Base-by-base conservation (phyloP, 75 land plant species). In the Sequoia sempervirens region DNA sequence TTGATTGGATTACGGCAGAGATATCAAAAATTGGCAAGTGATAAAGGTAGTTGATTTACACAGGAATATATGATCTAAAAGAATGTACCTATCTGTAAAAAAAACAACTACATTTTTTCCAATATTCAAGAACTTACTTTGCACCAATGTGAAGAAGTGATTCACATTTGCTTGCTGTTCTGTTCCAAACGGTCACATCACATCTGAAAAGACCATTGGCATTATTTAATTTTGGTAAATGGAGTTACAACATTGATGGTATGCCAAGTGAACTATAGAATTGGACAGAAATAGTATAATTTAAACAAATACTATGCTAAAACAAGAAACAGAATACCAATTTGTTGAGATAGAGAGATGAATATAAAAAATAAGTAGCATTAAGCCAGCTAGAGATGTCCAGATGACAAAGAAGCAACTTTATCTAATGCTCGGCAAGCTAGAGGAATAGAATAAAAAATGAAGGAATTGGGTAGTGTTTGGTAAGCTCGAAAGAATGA, bases 101-200 rank as follows among this genome's bases (percentile, higher is more conserved):
- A 37, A 30, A 69, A 28, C 28, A 30, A 17, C 30, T 20, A 37
- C 17, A 66, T 7, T 73, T 69, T 38, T 37, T 23, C n/a, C 26
- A 32, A 14, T 41, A 40, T 36, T 26, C n/a, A 70, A 41, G 6
- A 75, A 38, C 86, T 50, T 86, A 93, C 93, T 89, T 93, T 78
- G 93, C 95, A 70, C 95, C 93, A 58, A 92, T 81, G 79, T 76
- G 82, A 82, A 93, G 78, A 66, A 93, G 93, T 50, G 88, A 91
- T 82, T 93, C 95, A 83, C 95, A 93, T 83, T 91, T 93, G 89
- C 92, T 90, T 46, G 88, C 86, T 56, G 93, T 93, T 82, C 93
- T 84, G 82, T 93, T 93, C 95, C 95, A 93, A 28, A 93, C 93
- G 36, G 92, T 90, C 50, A 93, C 93, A 87, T 93, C 90, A 82